These are phyloP conservation scores for Cyclostephanos tholiformis DNA, from an alignment of 108 stramenopile species.

Conservation along the genomic window DNA sequence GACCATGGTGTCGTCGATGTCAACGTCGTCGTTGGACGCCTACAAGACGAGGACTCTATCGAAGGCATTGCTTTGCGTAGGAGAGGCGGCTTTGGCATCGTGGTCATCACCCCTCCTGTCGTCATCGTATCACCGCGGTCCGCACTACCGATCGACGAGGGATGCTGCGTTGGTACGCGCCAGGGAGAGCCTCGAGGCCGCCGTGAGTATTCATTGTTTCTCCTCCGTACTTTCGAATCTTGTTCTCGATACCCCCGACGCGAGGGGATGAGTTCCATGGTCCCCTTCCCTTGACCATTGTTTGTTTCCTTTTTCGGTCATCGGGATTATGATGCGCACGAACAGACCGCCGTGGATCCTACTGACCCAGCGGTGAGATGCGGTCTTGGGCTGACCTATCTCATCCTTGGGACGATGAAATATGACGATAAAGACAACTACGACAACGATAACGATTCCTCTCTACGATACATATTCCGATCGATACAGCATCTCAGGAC, in stretches of 20 bases:
- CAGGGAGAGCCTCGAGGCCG: slow-evolving; percentile 31
- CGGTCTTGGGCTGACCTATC: slow-evolving; percentile 36
- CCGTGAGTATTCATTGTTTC: slow-evolving; percentile 14
- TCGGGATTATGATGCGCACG: too few species aligned
- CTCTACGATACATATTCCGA: slow-evolving; percentile 26
- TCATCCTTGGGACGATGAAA: slow-evolving; percentile 23
- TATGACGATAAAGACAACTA: neutral
- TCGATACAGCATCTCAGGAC: slow-evolving; percentile 46
- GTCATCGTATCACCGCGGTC: neutral
- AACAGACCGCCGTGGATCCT: slow-evolving; percentile 36
- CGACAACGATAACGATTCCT: neutral
- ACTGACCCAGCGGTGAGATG: slow-evolving; percentile 26
- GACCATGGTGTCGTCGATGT: neutral
- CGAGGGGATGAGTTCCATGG: too few species aligned
- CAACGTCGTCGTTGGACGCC: slow-evolving; percentile 7
- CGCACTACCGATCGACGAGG: neutral
- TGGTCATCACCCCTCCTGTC: slow-evolving; percentile 21
- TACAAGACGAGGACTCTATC: slow-evolving; percentile 31
- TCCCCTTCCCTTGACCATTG: neutral
- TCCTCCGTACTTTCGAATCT: slow-evolving; percentile 2
- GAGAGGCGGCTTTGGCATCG: slow-evolving; percentile 31
- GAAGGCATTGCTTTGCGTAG: slow-evolving; percentile 41
- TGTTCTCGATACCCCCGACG: neutral
- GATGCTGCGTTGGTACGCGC: slow-evolving; percentile 8
- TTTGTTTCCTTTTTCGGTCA: neutral